These are phyloP conservation scores for Solanum neorickii DNA, from an alignment of 257 asterid species.

Conservation along the genomic window DNA sequence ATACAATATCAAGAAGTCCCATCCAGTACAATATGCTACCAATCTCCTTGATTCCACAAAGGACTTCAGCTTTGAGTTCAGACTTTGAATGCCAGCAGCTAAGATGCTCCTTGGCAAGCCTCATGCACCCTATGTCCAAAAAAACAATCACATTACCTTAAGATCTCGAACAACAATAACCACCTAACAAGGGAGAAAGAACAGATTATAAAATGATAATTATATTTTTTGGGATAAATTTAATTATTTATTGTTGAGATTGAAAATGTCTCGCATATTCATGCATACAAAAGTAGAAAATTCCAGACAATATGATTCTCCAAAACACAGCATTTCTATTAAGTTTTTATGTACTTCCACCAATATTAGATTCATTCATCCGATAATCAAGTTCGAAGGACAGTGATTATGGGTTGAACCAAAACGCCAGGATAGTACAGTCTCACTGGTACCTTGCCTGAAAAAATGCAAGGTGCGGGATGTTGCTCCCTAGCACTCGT, in stretches of 20 bases:
- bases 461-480: not conserved
- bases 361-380: not conserved
- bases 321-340: not conserved
- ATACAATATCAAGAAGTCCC: constrained; percentile 92
- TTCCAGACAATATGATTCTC: not conserved
- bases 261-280: not conserved
- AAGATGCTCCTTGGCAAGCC: constrained; percentile 65
- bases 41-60: constrained; percentile 88
- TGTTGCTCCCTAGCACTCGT: not conserved
- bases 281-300: not conserved
- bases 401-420: not conserved
- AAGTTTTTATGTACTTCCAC: not conserved
- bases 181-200: not conserved
- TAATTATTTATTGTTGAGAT: not conserved
- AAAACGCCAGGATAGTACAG: not conserved
- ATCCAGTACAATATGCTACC: constrained; percentile 94
- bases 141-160: not conserved
- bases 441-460: not conserved
- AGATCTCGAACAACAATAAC: not conserved
- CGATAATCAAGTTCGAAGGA: not conserved
- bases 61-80: constrained; percentile 73
- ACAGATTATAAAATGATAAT: not conserved
- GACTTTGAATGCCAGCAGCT: constrained; percentile 87
- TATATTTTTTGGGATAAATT: not conserved
- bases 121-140: constrained; percentile 52